Evolutionary conservation across 495 filamentous ascomycete genomes (phyloP), one percentile per base, ranked within the genome.

Genomic region (Penicillium argentinense): DNA sequence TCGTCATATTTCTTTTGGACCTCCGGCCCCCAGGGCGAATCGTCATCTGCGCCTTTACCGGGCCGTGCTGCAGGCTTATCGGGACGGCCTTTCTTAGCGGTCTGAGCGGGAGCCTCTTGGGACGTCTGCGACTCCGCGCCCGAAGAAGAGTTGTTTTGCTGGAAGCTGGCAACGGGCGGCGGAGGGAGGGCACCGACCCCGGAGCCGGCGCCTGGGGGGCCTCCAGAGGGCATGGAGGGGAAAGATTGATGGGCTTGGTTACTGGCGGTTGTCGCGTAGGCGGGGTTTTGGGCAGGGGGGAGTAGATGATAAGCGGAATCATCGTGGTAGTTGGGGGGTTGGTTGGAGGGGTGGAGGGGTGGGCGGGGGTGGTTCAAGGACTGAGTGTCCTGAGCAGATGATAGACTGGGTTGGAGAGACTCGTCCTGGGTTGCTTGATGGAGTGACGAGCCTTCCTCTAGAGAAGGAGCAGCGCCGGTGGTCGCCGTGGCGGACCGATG

Each of bases 1-100:
- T 83, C 78, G 39, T 96, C 89, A 66, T 89, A 97, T 36, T 76
- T 78, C 60, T 84, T 84, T 57, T 92, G 81, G 14, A 81, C 72
- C 12, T 86, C 80, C 18, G 77, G 76, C 30, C 73, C 73, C 78
- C 78, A 85, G 7, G 73, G 75, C 9, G 64, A 52, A 49, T 77
- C 74, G 22, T 80, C 75, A 51, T 75, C 74, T 22, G 49, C 49
- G n/a, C 46, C 54, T 47, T 67, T 69, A 23, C 51, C 41, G 24
- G 53, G 45, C 18, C 63, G 60, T 22, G 23, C 43, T 39, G 51
- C 29, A 37, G 51, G 57, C 39, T 57, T 62, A 36, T 75, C 71
- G 19, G 34, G 13, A 32, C 69, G 68, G 17, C 47, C 51, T 54
- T 50, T 61, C 26, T 67, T 71, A 37, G 52, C 49, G 13, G 49